Percentiles rank a stretch among this genome's conserved stretches.
phyloP scores from a whole-genome alignment of 2,329 filamentous ascomycete genomes.

The Hypoxylon sp. region DNA sequence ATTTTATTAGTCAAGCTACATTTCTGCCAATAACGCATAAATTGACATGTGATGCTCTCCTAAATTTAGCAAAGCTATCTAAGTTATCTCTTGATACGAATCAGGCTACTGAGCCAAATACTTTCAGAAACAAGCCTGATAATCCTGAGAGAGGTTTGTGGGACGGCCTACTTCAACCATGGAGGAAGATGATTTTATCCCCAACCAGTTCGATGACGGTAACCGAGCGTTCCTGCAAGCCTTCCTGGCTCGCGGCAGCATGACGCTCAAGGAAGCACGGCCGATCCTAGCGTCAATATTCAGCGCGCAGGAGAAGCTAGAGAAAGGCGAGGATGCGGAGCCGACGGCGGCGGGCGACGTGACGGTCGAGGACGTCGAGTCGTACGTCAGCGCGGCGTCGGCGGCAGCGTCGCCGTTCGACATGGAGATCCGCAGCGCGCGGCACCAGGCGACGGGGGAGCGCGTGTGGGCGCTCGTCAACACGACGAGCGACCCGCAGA shows the following conservation, averaged over 20 bases:
- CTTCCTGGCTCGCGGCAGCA: constrained; percentile 77
- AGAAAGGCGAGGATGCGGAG: constrained; percentile 10
- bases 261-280: constrained; percentile 78
- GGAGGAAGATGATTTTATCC: constrained; percentile 46
- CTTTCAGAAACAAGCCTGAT: not conserved
- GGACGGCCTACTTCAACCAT: constrained; percentile 22
- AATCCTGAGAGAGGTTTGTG: not conserved
- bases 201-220: constrained; percentile 60
- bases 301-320: constrained; percentile 57
- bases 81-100: not conserved
- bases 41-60: not conserved
- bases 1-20: too few species aligned
- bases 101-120: not conserved
- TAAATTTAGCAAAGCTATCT: not conserved
- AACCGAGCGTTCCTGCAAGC: constrained; percentile 93
- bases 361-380: constrained; percentile 70
- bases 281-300: constrained; percentile 80
- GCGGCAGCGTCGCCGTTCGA: constrained; percentile 80
- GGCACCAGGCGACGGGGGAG: constrained; percentile 71
- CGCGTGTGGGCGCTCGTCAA: constrained; percentile 88
- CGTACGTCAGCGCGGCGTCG: constrained; percentile 75
- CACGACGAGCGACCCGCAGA: constrained; percentile 81
- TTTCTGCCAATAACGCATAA: not conserved
- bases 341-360: constrained; percentile 65
- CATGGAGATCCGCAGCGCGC: constrained; percentile 80